Percentiles rank a stretch among this genome's conserved stretches.
Conservation (phyloP, 1,284 basidiomycete species). For the Microbotryum lychnidis-dioicae region DNA sequence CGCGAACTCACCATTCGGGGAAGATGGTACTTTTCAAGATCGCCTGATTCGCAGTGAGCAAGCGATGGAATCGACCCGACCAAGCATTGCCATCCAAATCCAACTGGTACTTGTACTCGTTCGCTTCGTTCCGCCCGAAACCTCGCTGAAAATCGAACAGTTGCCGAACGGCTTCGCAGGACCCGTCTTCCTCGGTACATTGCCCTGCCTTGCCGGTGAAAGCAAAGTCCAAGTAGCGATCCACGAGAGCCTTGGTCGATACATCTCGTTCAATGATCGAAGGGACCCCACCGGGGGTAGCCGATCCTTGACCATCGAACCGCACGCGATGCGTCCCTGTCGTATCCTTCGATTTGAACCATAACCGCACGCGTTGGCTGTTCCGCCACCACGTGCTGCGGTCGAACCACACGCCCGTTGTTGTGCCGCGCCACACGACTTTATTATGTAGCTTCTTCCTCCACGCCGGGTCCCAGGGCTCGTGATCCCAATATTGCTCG, state of each 20-base stretch:
- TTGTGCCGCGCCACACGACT: too few species aligned
- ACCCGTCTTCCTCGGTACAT: slow-evolving; percentile 40
- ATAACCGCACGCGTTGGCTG: slow-evolving; percentile 36
- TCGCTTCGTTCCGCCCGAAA: slow-evolving; percentile 33
- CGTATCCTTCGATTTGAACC: slow-evolving; percentile 26
- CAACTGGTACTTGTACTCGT: slow-evolving; percentile 42
- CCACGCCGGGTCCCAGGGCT: too few species aligned
- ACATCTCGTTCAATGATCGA: slow-evolving; percentile 20
- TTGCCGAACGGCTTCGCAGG: slow-evolving; percentile 38
- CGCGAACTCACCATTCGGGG: slow-evolving; percentile 33
- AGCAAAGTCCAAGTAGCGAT: slow-evolving; percentile 34
- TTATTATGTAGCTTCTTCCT: too few species aligned
- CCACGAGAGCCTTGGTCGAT: slow-evolving; percentile 13
- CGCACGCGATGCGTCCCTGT: slow-evolving; percentile 13
- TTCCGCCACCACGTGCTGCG: too few species aligned
- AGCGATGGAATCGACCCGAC: slow-evolving; percentile 36
- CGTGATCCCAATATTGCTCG: too few species aligned
- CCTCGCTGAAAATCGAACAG: slow-evolving; percentile 38
- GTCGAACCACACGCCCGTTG: too few species aligned
- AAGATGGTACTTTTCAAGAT: slow-evolving; percentile 36
- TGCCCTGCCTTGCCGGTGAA: slow-evolving; percentile 36
- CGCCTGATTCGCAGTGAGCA: slow-evolving; percentile 35
- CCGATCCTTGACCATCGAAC: slow-evolving; percentile 14
- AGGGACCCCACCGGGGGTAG: not conserved
- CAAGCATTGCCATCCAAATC: slow-evolving; percentile 47